Conservation (phyloP, 768 basidiomycete species). For the Termitomyces sp. region DNA sequence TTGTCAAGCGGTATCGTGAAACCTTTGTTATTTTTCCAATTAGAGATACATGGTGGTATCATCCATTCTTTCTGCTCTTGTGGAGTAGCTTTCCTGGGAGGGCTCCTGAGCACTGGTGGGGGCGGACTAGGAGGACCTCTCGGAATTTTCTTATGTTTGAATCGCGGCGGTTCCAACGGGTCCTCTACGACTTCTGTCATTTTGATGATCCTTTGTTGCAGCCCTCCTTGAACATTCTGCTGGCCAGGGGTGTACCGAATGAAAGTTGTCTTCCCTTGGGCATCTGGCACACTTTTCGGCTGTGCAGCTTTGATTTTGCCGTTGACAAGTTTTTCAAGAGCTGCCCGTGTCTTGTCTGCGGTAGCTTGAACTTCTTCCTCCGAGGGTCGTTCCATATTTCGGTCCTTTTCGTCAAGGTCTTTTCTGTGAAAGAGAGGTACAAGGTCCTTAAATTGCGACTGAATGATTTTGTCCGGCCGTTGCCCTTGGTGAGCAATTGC, state of each 20-base stretch:
- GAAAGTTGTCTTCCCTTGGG: constrained; percentile 78
- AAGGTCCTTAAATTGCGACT: constrained; percentile 97
- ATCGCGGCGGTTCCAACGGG: constrained; percentile 92
- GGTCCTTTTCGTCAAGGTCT: constrained; percentile 72
- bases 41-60: constrained; percentile 99
- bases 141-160: constrained; percentile 99
- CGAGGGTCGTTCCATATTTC: constrained; percentile 85
- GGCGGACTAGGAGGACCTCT: constrained; percentile 95
- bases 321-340: constrained; percentile 88
- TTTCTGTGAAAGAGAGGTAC: constrained; percentile 88
- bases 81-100: constrained; percentile 92
- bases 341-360: constrained; percentile 83
- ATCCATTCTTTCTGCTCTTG: constrained; percentile 99
- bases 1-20: constrained; percentile 99
- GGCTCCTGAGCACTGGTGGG: constrained; percentile 90
- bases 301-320: constrained; percentile 99
- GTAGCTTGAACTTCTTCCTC: constrained; percentile 92
- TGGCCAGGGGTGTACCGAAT: constrained; percentile 97
- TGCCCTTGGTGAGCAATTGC: constrained; percentile 96
- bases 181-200: constrained; percentile 99
- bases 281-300: constrained; percentile 89
- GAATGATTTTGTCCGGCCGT: constrained; percentile 76
- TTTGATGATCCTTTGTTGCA: constrained; percentile 97
- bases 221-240: constrained; percentile 57
- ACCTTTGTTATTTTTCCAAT: constrained; percentile 99